A percentile compares a stretch with the other conserved stretches of the same genome.
Conservation (phyloP, 75 land plant species). For the Chamaecyparis obtusa region DNA sequence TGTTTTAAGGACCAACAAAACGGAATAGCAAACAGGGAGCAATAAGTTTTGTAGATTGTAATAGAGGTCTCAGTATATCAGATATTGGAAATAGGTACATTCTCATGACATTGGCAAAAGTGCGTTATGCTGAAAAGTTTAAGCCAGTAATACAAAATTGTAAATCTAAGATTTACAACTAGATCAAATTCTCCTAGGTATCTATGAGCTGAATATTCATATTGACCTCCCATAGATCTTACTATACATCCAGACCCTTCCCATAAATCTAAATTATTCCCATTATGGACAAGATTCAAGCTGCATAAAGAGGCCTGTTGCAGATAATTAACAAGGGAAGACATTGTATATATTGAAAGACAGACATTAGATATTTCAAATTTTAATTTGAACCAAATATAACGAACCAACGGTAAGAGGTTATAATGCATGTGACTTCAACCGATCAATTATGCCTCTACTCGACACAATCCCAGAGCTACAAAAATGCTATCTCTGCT, state of each 20-base stretch:
- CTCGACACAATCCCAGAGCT: neutral
- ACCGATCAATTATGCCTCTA: neutral
- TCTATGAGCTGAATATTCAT: neutral
- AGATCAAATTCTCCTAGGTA: neutral
- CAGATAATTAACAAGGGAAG: neutral
- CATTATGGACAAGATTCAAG: neutral
- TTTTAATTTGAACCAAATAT: neutral
- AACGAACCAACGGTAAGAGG: neutral
- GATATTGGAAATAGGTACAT: neutral
- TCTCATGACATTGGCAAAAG: neutral
- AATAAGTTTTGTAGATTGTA: neutral
- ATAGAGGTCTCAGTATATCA: neutral
- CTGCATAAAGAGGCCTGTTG: neutral
- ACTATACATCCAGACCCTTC: neutral
- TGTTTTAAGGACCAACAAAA: neutral
- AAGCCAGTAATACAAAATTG: neutral
- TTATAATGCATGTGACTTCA: neutral
- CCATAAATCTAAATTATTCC: neutral
- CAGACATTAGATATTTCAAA: neutral
- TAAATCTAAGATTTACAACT: neutral
- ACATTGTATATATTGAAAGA: neutral
- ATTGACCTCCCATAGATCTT: neutral
- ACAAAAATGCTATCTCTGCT: neutral
- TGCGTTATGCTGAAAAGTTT: neutral
- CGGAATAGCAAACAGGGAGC: neutral